phyloP scores from a whole-genome alignment of 495 filamentous ascomycete species.

The Apodospora peruviana region DNA sequence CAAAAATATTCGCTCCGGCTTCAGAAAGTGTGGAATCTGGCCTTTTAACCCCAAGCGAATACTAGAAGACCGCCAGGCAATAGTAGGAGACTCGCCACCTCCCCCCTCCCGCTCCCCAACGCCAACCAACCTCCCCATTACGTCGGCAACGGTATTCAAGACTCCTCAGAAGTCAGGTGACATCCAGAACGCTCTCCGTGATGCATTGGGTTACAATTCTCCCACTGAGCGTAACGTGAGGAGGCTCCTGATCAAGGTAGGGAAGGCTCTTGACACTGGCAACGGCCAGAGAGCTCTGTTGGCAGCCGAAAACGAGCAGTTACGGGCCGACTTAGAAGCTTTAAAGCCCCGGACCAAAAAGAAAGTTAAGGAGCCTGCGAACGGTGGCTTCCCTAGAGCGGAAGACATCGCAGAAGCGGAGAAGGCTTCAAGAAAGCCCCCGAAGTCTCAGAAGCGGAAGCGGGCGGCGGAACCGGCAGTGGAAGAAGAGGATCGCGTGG shows the following conservation, averaged over 20 bases:
- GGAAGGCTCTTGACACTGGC: background rate
- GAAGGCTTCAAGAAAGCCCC: background rate
- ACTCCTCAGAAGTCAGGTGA: background rate
- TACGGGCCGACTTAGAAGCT: background rate
- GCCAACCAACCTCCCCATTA: background rate
- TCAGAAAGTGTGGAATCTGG: constrained; percentile 6
- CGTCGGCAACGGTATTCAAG: background rate
- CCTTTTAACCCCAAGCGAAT: background rate
- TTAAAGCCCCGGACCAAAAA: background rate
- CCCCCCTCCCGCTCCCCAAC: background rate
- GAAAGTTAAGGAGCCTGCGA: background rate
- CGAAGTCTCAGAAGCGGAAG: background rate
- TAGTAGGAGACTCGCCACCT: background rate
- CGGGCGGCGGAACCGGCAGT: background rate
- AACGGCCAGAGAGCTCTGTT: background rate
- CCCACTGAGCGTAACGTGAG: background rate
- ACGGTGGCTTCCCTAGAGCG: background rate
- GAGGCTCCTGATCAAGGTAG: background rate
- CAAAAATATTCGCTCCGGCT: constrained; percentile 5
- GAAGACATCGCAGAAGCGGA: background rate
- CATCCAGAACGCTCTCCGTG: background rate
- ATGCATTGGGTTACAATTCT: background rate
- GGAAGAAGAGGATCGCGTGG: background rate
- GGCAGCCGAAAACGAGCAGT: background rate
- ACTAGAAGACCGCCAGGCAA: constrained; percentile 1